phyloP scores from a whole-genome alignment of 2,329 filamentous ascomycete species.

The Stagonosporopsis cucurbitacearum region DNA sequence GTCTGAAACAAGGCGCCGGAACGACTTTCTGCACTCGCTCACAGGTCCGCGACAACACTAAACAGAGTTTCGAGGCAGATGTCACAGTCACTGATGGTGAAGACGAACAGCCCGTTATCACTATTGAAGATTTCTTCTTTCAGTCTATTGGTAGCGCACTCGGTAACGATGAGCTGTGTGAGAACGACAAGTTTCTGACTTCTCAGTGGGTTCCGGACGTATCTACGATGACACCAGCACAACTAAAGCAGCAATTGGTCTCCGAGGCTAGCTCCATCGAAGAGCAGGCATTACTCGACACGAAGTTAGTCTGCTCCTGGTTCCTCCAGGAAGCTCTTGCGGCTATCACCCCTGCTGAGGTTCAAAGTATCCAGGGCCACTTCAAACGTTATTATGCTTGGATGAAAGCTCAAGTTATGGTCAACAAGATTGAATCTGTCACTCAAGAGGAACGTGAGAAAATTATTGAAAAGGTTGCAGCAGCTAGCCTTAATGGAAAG shows the following conservation, averaged over 20 bases:
- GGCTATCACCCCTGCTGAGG: background rate
- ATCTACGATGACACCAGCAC: background rate
- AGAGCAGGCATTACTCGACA: background rate
- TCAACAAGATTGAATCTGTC: background rate
- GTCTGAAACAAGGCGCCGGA: background rate
- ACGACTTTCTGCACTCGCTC: background rate
- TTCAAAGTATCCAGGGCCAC: constrained; percentile 1
- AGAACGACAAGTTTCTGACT: constrained; percentile 11
- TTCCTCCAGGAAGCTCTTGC: constrained; percentile 4
- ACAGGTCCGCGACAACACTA: constrained; percentile 13
- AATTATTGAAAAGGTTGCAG: background rate
- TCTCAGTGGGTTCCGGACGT: constrained; percentile 10
- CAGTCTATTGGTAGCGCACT: constrained; percentile 11
- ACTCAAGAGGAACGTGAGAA: too few species aligned
- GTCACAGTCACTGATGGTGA: constrained; percentile 8
- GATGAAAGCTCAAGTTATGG: constrained; percentile 5
- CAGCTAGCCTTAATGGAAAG: background rate
- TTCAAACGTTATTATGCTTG: constrained; percentile 8
- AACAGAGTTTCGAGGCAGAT: constrained; percentile 20
- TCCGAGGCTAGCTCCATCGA: background rate
- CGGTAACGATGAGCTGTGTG: background rate
- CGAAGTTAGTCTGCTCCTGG: constrained; percentile 2
- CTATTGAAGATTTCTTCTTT: constrained; percentile 8
- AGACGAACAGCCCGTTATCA: background rate
- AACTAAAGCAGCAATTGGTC: constrained; percentile 1